Conservation (phyloP, 768 basidiomycete genomes). For the Pulveroboletus sp. region DNA sequence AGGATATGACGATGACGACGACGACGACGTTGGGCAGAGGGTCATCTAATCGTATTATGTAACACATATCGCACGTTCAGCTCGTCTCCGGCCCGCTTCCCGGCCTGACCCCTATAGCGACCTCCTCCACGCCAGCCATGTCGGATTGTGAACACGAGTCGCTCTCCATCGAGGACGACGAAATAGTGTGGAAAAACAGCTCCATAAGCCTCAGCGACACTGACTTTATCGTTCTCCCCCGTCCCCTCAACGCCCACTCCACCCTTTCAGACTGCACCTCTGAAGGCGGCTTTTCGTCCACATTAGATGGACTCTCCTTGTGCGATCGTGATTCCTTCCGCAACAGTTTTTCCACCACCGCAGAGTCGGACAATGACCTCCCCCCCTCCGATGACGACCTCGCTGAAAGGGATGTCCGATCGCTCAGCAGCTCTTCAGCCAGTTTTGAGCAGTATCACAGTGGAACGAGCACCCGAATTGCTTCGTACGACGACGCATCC, state of each 20-base stretch:
- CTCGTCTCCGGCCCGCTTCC: neutral
- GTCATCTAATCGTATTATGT: slow-evolving; percentile 36
- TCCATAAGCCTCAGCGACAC: slow-evolving; percentile 10
- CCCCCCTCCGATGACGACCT: neutral
- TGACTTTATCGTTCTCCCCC: slow-evolving; percentile 25
- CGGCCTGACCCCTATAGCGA: slow-evolving; percentile 1
- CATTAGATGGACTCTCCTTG: slow-evolving; percentile 21
- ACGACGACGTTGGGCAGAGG: slow-evolving; percentile 32
- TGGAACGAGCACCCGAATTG: slow-evolving; percentile 10
- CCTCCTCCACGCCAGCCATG: slow-evolving; percentile 4
- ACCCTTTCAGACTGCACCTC: slow-evolving; percentile 9
- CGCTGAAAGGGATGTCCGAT: neutral
- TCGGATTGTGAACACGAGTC: slow-evolving; percentile 8
- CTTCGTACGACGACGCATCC: slow-evolving; percentile 25
- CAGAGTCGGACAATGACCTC: slow-evolving; percentile 6
- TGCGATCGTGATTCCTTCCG: neutral
- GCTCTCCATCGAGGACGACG: slow-evolving; percentile 24
- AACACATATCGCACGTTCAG: slow-evolving; percentile 27
- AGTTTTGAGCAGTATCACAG: slow-evolving; percentile 8
- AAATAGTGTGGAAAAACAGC: slow-evolving; percentile 16
- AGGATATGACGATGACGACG: slow-evolving; percentile 16
- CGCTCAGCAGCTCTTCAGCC: slow-evolving; percentile 2
- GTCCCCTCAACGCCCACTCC: too few relatives aligned
- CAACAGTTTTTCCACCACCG: slow-evolving; percentile 3
- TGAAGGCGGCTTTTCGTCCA: slow-evolving; percentile 11